Conservation (phyloP, 495 filamentous ascomycete genomes). For the Astrothelium subdiscretum region DNA sequence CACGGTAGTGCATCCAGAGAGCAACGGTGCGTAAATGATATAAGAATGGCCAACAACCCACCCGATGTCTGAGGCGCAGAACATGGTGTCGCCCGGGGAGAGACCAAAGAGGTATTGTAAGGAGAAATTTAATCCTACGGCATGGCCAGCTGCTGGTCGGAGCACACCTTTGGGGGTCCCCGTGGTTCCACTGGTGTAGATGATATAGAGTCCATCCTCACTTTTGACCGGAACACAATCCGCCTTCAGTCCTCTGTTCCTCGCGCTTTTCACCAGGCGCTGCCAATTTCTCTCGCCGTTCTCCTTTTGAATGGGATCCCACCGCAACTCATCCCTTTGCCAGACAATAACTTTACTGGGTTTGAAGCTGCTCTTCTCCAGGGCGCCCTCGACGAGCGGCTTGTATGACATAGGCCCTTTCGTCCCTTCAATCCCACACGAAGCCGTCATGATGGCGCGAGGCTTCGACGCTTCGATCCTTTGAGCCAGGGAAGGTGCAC, state of each 20-base stretch:
- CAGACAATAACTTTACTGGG: slow-evolving; percentile 54
- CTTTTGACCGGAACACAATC: slow-evolving; percentile 65
- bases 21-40: slow-evolving; percentile 69
- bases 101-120: slow-evolving; percentile 72
- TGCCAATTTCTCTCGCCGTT: slow-evolving; percentile 71
- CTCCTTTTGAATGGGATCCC: slow-evolving; percentile 52
- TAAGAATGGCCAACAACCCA: slow-evolving; percentile 34
- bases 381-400: slow-evolving; percentile 44
- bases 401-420: slow-evolving; percentile 66
- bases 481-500: slow-evolving; percentile 68
- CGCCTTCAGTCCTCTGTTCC: slow-evolving; percentile 50
- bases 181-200: slow-evolving; percentile 80
- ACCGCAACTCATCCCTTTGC: slow-evolving; percentile 65
- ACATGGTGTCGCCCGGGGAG: slow-evolving; percentile 70
- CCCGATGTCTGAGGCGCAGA: slow-evolving; percentile 47
- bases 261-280: slow-evolving; percentile 55
- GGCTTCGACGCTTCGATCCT: slow-evolving; percentile 75
- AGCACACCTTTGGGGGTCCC: slow-evolving; percentile 83
- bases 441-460: slow-evolving; percentile 69
- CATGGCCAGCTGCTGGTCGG: slow-evolving; percentile 74
- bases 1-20: slow-evolving; percentile 75
- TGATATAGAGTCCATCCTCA: slow-evolving; percentile 74
- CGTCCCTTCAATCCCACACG: slow-evolving; percentile 80
- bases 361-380: slow-evolving; percentile 26
- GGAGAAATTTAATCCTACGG: slow-evolving; percentile 70